Evolutionary conservation across 805 yeast species (phyloP).

Genomic region (Myxozyma vanderwaltii): DNA sequence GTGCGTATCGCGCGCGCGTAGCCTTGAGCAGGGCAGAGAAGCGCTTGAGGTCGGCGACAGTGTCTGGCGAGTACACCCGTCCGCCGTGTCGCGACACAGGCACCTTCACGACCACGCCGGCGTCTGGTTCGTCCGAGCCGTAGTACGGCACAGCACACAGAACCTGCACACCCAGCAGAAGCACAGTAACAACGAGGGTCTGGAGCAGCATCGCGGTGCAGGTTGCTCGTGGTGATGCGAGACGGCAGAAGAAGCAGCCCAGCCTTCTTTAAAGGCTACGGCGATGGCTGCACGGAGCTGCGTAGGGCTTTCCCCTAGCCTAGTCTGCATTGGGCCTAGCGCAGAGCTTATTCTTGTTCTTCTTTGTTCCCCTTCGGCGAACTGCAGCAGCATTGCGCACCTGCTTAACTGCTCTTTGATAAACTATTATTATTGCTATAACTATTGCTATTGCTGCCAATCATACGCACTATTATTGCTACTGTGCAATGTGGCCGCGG

Average conservation of each 20-base stretch:
- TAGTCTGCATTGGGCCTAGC: background rate
- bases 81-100: constrained; percentile 28
- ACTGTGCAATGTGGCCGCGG: no score
- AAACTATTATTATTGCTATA: background rate
- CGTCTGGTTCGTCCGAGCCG: constrained; percentile 11
- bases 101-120: constrained; percentile 21
- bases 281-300: constrained; percentile 1
- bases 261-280: no score
- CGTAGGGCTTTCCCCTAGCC: background rate
- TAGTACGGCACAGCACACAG: constrained; percentile 10
- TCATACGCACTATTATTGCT: no score
- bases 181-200: background rate
- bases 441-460: no score
- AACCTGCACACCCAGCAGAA: constrained; percentile 9
- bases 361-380: no score
- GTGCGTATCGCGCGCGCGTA: constrained; percentile 14
- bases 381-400: background rate
- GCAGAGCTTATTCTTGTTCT: background rate
- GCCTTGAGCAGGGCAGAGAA: constrained; percentile 14
- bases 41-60: constrained; percentile 24
- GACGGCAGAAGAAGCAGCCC: no score
- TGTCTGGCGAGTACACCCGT: constrained; percentile 23
- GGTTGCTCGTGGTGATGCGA: no score
- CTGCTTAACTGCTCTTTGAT: background rate
- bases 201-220: no score